phyloP scores from a whole-genome alignment of 2,329 filamentous ascomycete species.

The Penicillium frequentans region DNA sequence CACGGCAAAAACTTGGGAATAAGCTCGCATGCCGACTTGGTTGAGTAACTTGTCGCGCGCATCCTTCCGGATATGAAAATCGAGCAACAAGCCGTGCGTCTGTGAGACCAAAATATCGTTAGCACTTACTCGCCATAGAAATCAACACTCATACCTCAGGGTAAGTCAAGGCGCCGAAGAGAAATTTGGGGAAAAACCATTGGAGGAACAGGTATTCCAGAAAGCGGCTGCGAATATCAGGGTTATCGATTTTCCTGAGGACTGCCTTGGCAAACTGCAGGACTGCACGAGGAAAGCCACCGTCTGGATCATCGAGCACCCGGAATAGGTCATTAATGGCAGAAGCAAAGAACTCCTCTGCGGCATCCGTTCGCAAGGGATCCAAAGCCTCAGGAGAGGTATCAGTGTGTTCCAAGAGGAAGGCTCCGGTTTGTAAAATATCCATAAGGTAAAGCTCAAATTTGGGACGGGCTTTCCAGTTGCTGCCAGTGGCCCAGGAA shows the following conservation, averaged over 20 bases:
- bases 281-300: constrained; percentile 82
- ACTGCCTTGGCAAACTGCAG: constrained; percentile 84
- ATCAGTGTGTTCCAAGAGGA: constrained; percentile 81
- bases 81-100: constrained; percentile 67
- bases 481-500: constrained; percentile 80
- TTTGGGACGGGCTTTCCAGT: constrained; percentile 86
- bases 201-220: constrained; percentile 83
- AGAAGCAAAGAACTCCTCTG: constrained; percentile 83
- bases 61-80: constrained; percentile 90
- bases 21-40: constrained; percentile 77
- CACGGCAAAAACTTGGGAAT: constrained; percentile 77
- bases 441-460: constrained; percentile 96
- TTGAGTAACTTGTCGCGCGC: constrained; percentile 73
- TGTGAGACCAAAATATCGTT: constrained; percentile 39
- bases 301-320: constrained; percentile 81
- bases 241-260: constrained; percentile 69
- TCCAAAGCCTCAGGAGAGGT: constrained; percentile 67
- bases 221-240: constrained; percentile 70
- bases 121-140: constrained; percentile 5
- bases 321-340: constrained; percentile 81
- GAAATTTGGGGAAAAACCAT: constrained; percentile 88
- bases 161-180: constrained; percentile 79
- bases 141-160: constrained; percentile 65
- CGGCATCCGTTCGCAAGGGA: constrained; percentile 75
- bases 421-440: constrained; percentile 87